A percentile compares a stretch with the other conserved stretches of the same genome.
Conservation (phyloP, 2,329 filamentous ascomycete species). For the Fusarium liriodendri region DNA sequence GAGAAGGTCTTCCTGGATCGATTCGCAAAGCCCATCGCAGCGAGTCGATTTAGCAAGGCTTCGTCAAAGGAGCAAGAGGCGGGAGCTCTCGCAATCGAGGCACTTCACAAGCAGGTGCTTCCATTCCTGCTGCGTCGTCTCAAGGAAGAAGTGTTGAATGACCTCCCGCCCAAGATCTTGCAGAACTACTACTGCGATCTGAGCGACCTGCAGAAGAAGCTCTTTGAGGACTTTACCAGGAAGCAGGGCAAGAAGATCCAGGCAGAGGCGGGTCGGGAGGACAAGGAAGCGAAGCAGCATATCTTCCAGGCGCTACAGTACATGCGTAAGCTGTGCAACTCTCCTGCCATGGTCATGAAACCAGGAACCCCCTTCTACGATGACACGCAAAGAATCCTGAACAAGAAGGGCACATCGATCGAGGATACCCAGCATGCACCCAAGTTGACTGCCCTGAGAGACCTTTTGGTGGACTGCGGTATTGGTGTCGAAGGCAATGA, state of each 20-base stretch:
- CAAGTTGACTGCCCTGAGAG: constrained; percentile 89
- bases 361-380: constrained; percentile 92
- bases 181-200: constrained; percentile 99
- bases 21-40: constrained; percentile 94
- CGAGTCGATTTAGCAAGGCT: constrained; percentile 94
- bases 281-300: constrained; percentile 95
- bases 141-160: constrained; percentile 97
- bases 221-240: constrained; percentile 97
- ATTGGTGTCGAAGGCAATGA: constrained; percentile 83
- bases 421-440: constrained; percentile 90
- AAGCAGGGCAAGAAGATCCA: constrained; percentile 91
- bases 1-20: constrained; percentile 96
- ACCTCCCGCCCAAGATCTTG: constrained; percentile 96
- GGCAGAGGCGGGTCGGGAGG: constrained; percentile 83
- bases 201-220: constrained; percentile 90
- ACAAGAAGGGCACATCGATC: constrained; percentile 81
- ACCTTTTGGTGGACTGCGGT: constrained; percentile 97
- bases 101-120: constrained; percentile 97
- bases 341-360: constrained; percentile 95
- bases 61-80: constrained; percentile 99
- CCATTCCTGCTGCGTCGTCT: constrained; percentile 95
- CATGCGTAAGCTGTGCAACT: constrained; percentile 99
- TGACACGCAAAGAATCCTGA: constrained; percentile 83
- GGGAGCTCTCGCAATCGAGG: constrained; percentile 94
- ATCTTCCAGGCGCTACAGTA: constrained; percentile 99